These are phyloP conservation scores for Aspergillus campestris DNA, from an alignment of 495 filamentous ascomycete genomes.

Conservation along the genomic window DNA sequence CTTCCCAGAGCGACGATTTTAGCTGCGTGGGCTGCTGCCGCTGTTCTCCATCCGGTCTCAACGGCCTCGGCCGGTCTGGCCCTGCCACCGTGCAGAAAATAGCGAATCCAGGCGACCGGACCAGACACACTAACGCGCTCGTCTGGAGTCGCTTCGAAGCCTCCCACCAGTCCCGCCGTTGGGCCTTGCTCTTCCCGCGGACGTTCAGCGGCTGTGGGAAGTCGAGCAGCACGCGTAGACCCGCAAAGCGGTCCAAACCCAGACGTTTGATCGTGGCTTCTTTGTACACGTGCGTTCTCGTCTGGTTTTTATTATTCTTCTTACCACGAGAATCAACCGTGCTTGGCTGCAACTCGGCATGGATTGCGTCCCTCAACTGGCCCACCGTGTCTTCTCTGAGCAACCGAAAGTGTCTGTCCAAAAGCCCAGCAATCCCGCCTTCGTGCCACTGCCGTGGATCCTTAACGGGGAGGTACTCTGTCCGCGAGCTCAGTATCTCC, in stretches of 20 bases:
- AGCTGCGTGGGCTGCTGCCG: not conserved
- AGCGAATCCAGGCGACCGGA: slow-evolving; percentile 33
- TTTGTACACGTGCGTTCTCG: slow-evolving; percentile 32
- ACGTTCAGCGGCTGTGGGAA: slow-evolving; percentile 48
- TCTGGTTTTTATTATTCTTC: slow-evolving; percentile 1
- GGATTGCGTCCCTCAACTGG: slow-evolving; percentile 27
- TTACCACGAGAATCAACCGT: not conserved
- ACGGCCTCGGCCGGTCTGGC: slow-evolving; percentile 3
- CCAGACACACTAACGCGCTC: slow-evolving; percentile 52
- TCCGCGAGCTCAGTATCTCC: slow-evolving; percentile 45
- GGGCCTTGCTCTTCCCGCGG: slow-evolving; percentile 12
- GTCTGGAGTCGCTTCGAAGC: slow-evolving; percentile 45
- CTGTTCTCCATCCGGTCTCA: not conserved
- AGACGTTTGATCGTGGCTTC: slow-evolving; percentile 25
- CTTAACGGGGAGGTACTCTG: slow-evolving; percentile 51
- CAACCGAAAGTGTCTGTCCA: slow-evolving; percentile 59
- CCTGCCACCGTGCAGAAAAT: slow-evolving; percentile 50
- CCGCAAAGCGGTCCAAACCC: slow-evolving; percentile 37
- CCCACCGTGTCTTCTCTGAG: slow-evolving; percentile 33
- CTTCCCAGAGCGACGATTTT: slow-evolving; percentile 18
- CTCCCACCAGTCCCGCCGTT: slow-evolving; percentile 54
- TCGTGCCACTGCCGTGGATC: slow-evolving; percentile 48
- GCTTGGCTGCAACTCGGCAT: slow-evolving; percentile 4
- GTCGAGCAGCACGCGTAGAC: slow-evolving; percentile 44
- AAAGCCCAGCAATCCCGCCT: slow-evolving; percentile 46